A percentile compares a stretch with the other conserved stretches of the same genome.
phyloP scores from a whole-genome alignment of 208 protist species.

The Angomonas deanei region DNA sequence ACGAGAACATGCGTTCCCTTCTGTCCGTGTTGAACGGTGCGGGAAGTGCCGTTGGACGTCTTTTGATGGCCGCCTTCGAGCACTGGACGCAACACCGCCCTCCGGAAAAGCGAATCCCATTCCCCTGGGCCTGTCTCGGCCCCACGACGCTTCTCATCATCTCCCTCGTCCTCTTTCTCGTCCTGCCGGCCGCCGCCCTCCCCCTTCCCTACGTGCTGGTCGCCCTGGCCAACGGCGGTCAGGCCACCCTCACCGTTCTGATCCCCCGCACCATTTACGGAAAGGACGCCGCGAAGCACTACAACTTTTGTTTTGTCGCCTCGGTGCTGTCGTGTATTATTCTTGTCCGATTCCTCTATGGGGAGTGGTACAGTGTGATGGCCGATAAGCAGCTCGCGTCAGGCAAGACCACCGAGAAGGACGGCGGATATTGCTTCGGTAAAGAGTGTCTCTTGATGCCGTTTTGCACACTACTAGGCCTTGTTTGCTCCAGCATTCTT shows the following conservation, averaged over 20 bases:
- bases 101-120: constrained; percentile 27
- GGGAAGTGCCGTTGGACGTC: constrained; percentile 24
- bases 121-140: too few relatives aligned
- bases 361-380: constrained; percentile 28
- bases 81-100: constrained; percentile 19
- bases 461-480: constrained; percentile 8
- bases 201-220: constrained; percentile 20
- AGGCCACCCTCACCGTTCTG: constrained; percentile 19
- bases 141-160: constrained; percentile 11
- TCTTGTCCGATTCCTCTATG: constrained; percentile 27
- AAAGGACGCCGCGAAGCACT: constrained; percentile 27
- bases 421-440: constrained; percentile 15
- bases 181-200: constrained; percentile 8
- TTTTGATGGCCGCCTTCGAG: constrained; percentile 24
- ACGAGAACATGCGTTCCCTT: constrained; percentile 13
- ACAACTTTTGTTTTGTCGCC: constrained; percentile 21
- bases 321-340: constrained; percentile 10
- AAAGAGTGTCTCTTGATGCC: constrained; percentile 9
- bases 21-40: constrained; percentile 25
- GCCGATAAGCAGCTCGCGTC: too few relatives aligned
- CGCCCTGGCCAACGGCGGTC: constrained; percentile 23
- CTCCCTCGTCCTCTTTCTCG: constrained; percentile 19
- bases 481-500: neutral
- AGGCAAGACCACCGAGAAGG: too few relatives aligned
- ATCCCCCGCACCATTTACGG: constrained; percentile 27